Evolutionary conservation across 225 moss, liverwort and hornwort genomes (phyloP).

Genomic region (Neckera pumila): DNA sequence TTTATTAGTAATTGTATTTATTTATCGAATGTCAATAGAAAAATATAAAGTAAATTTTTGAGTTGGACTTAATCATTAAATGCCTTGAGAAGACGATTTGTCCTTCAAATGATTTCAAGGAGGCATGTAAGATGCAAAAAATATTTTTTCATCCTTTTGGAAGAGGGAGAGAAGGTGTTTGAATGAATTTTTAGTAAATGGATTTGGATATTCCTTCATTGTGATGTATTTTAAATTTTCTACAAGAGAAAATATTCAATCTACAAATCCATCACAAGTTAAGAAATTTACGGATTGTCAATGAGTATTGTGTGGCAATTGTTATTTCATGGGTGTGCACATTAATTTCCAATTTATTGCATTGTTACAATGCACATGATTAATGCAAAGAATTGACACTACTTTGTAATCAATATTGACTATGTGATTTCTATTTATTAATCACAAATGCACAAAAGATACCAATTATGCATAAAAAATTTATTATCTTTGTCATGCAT

Average conservation of each 20-base stretch:
- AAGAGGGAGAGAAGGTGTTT: not conserved
- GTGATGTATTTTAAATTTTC: not conserved
- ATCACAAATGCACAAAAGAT: too few relatives aligned
- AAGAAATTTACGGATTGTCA: too few relatives aligned
- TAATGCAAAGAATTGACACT: too few relatives aligned
- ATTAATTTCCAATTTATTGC: too few relatives aligned
- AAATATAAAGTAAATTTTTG: not conserved
- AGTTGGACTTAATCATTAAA: not conserved
- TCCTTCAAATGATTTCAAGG: not conserved
- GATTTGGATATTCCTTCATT: not conserved
- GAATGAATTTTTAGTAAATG: not conserved
- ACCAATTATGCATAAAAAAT: too few relatives aligned
- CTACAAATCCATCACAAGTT: too few relatives aligned
- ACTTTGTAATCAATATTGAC: too few relatives aligned
- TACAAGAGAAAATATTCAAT: not conserved
- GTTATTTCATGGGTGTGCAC: too few relatives aligned
- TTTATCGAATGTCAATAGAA: not conserved
- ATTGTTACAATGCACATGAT: too few relatives aligned
- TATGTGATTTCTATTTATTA: too few relatives aligned
- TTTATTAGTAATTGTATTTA: not conserved
- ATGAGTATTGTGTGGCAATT: too few relatives aligned
- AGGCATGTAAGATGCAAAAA: not conserved
- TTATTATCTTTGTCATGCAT: too few relatives aligned
- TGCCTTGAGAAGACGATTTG: rapidly evolving
- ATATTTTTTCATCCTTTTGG: not conserved